A percentile compares a stretch with the other conserved stretches of the same genome.
Conservation (phyloP, 2,329 filamentous ascomycete species). For the Neurospora crassa region DNA sequence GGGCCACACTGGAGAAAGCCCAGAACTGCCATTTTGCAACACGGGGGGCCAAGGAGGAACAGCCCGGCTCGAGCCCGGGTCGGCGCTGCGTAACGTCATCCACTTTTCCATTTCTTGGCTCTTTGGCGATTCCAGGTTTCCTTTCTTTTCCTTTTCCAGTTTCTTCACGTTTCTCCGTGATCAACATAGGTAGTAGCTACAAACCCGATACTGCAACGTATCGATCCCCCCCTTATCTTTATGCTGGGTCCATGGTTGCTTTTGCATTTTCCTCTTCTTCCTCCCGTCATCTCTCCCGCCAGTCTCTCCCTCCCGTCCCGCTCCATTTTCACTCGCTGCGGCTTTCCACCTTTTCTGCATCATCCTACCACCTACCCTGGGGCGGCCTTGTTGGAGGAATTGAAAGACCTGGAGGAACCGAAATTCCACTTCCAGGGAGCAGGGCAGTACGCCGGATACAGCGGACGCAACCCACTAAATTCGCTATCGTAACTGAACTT, state of each 20-base stretch:
- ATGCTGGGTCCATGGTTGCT: background rate
- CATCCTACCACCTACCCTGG: background rate
- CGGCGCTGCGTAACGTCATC: background rate
- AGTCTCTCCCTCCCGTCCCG: background rate
- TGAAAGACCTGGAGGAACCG: background rate
- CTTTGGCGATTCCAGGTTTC: background rate
- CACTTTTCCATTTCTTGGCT: background rate
- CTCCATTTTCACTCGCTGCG: background rate
- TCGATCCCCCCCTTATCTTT: background rate
- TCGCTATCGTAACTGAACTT: background rate
- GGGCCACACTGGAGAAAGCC: background rate
- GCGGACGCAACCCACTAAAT: background rate
- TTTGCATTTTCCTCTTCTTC: background rate
- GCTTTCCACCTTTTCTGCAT: background rate
- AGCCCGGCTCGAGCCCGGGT: background rate
- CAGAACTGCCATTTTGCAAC: background rate
- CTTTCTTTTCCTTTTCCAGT: background rate
- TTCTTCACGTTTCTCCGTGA: background rate
- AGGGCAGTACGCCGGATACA: background rate
- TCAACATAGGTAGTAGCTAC: background rate
- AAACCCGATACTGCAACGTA: background rate
- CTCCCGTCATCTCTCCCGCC: background rate
- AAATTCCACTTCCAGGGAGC: background rate
- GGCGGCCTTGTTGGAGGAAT: background rate
- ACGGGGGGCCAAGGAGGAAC: background rate